These are phyloP conservation scores for Fraxinus velutina DNA, from an alignment of 305 asterid genomes.

Conservation along the genomic window DNA sequence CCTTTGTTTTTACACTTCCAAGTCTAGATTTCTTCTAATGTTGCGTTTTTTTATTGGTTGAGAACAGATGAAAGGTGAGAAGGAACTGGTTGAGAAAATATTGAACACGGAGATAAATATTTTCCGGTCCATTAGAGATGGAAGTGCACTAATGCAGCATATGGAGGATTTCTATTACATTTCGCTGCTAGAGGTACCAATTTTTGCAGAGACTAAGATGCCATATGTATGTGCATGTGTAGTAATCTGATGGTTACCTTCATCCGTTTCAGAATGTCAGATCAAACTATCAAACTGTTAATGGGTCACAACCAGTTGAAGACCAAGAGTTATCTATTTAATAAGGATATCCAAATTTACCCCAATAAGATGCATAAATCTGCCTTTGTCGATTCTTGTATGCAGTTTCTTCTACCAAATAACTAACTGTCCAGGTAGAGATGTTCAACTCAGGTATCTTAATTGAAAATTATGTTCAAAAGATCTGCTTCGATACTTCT, in stretches of 20 bases:
- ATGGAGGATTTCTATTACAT: constrained; percentile 98
- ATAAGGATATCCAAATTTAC: background rate
- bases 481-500: background rate
- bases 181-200: constrained; percentile 70
- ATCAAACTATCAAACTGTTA: constrained; percentile 55
- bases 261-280: constrained; percentile 56
- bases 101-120: constrained; percentile 87
- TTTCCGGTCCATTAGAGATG: constrained; percentile 88
- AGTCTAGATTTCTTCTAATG: background rate
- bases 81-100: constrained; percentile 81
- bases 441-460: background rate
- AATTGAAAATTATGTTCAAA: background rate
- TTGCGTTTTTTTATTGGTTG: background rate
- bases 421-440: background rate
- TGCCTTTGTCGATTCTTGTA: constrained; percentile 3
- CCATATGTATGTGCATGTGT: background rate
- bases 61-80: constrained; percentile 87
- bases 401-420: constrained; percentile 5
- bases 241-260: background rate
- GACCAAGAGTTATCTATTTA: constrained; percentile 30
- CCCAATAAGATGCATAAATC: constrained; percentile 3
- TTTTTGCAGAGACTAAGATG: background rate
- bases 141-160: constrained; percentile 96
- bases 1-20: background rate
- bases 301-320: constrained; percentile 41